phyloP scores from a whole-genome alignment of 75 land plant genomes.

The Pinus taeda region DNA sequence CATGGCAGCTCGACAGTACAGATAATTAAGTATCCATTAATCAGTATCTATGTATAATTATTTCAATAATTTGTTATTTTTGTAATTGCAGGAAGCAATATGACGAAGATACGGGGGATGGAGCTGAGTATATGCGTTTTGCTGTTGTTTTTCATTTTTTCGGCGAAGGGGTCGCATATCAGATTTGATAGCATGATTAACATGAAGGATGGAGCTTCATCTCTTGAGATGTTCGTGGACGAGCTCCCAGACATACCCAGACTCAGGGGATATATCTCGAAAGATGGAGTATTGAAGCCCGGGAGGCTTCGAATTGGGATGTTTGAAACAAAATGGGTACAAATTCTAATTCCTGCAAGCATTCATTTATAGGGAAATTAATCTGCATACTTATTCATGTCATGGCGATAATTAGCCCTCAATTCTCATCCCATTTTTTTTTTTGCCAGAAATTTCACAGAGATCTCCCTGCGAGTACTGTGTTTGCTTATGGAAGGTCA shows the following conservation, averaged over 20 bases:
- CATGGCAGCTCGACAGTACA: too few species aligned
- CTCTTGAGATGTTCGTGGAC: constrained; percentile 45
- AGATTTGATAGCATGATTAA: too few species aligned
- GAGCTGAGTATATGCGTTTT: too few species aligned
- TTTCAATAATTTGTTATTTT: too few species aligned
- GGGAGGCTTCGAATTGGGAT: constrained; percentile 58
- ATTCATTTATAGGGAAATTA: not conserved
- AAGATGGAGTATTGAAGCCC: constrained; percentile 23
- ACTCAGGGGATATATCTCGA: constrained; percentile 21
- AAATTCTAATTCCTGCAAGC: not conserved
- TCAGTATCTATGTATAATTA: too few species aligned
- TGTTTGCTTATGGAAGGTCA: constrained; percentile 27
- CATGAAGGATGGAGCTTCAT: too few species aligned
- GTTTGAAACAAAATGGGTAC: constrained; percentile 72
- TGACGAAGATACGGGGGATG: too few species aligned
- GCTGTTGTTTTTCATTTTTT: too few species aligned
- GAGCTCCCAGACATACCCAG: constrained; percentile 62
- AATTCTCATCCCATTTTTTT: not conserved
- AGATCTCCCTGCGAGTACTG: constrained; percentile 27
- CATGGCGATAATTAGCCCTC: too few species aligned
- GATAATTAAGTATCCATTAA: too few species aligned
- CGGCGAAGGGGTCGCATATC: too few species aligned
- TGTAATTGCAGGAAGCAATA: too few species aligned
- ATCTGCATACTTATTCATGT: not conserved
- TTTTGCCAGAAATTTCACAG: constrained; percentile 41